Evolutionary conservation across 305 asterid species (phyloP).

Genomic region (Andrographis paniculata): DNA sequence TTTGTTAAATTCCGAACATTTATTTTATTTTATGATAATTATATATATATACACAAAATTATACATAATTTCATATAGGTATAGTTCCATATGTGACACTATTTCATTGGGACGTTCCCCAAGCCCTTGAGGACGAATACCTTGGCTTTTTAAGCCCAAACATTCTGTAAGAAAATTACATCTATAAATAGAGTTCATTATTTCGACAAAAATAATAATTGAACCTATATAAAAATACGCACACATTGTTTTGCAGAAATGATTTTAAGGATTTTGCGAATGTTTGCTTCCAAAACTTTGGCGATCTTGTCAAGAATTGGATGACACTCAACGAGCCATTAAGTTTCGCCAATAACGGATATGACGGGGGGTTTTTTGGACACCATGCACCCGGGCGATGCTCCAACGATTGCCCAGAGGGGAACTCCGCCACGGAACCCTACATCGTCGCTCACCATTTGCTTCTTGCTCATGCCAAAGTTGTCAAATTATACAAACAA

Average conservation of each 20-base stretch:
- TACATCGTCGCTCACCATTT: slow-evolving; percentile 40
- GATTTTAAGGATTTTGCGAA: slow-evolving; percentile 38
- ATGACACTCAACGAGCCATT: slow-evolving; percentile 51
- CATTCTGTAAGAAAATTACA: slow-evolving; percentile 25
- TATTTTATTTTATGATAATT: no score
- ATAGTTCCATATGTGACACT: slow-evolving; percentile 49
- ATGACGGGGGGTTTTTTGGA: slow-evolving; percentile 25
- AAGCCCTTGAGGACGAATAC: slow-evolving; percentile 52
- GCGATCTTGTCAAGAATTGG: slow-evolving; percentile 56
- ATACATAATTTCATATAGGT: slow-evolving; percentile 27
- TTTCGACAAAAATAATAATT: no score
- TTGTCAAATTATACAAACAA: slow-evolving; percentile 30
- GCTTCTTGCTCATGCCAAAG: slow-evolving; percentile 37
- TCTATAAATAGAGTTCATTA: no score
- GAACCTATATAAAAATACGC: neutral
- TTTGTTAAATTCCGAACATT: no score
- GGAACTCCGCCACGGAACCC: slow-evolving; percentile 51
- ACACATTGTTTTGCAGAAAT: slow-evolving; percentile 18
- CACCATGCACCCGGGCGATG: slow-evolving; percentile 39
- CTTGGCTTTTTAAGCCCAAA: slow-evolving; percentile 37
- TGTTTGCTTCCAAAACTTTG: slow-evolving; percentile 44
- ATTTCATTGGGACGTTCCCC: slow-evolving; percentile 62
- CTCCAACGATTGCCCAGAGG: slow-evolving; percentile 30
- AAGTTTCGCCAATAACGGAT: slow-evolving; percentile 22
- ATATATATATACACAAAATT: no score